phyloP scores from a whole-genome alignment of 2,329 filamentous ascomycete species.

The Fonsecaea multimorphosa region DNA sequence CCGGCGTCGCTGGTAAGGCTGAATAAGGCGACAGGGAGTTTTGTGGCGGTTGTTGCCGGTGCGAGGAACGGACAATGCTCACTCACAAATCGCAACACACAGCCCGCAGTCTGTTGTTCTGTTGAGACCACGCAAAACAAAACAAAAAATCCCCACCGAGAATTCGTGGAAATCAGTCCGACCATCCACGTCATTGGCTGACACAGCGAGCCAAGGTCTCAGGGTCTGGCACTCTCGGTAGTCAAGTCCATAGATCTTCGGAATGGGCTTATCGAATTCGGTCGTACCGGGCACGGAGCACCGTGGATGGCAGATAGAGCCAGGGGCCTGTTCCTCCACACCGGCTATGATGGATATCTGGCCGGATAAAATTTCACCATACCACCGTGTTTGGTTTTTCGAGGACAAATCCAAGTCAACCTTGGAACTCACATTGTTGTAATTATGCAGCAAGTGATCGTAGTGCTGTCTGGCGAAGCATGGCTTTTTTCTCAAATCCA shows the following conservation, averaged over 20 bases:
- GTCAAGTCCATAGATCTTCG: background rate
- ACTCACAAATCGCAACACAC: background rate
- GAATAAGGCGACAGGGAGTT: background rate
- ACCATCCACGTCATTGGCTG: background rate
- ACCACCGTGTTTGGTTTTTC: background rate
- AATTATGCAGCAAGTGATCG: background rate
- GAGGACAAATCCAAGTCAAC: background rate
- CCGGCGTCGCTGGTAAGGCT: background rate
- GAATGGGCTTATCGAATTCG: background rate
- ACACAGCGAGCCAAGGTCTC: background rate
- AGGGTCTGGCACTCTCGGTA: background rate
- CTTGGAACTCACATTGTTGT: background rate
- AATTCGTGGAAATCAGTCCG: background rate
- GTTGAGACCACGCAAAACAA: background rate
- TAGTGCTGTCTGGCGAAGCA: background rate
- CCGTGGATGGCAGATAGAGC: background rate
- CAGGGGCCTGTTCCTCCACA: background rate
- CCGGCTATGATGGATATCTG: background rate
- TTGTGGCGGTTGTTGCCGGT: background rate
- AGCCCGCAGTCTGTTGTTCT: background rate
- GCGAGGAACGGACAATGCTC: background rate
- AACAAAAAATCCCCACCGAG: background rate
- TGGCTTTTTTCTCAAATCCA: too few relatives aligned
- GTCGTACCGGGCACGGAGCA: background rate
- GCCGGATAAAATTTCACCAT: background rate